phyloP scores from a whole-genome alignment of 176 grass and related monocot genomes.

The Triticum timopheevii region DNA sequence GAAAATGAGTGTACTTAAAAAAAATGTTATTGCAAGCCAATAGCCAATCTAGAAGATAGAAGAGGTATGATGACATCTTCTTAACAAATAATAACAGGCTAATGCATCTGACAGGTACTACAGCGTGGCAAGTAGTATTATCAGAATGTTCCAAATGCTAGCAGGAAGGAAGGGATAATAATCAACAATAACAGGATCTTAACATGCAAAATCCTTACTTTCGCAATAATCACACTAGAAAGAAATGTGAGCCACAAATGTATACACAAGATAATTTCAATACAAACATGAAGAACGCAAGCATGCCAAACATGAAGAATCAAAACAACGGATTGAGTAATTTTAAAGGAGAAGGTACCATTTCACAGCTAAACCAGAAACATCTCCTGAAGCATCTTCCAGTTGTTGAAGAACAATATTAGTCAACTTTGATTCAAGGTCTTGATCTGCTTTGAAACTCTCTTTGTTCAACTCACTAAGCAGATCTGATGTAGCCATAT shows the following conservation, averaged over 20 bases:
- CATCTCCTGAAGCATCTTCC: conserved; percentile 4
- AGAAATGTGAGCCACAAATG: not conserved
- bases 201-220: not conserved
- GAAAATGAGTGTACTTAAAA: not conserved
- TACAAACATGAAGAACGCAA: not conserved
- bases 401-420: conserved; percentile 6
- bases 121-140: not conserved
- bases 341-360: not conserved
- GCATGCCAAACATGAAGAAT: not conserved
- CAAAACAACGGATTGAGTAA: not conserved
- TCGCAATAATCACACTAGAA: not conserved
- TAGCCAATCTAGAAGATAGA: not conserved
- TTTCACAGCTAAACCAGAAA: conserved; percentile 8
- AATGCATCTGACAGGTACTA: not conserved
- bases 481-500: conserved; percentile 3
- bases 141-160: not conserved
- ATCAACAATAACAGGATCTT: not conserved
- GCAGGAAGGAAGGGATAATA: not conserved
- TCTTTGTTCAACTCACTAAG: not conserved
- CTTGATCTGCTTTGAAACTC: conserved; percentile 3
- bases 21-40: not conserved
- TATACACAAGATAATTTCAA: not conserved
- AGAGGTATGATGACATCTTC: not conserved
- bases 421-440: not conserved
- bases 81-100: not conserved